Percentiles rank a stretch among this genome's conserved stretches.
Evolutionary conservation across 495 filamentous ascomycete genomes (phyloP).

Genomic region (Penicillium goetzii): DNA sequence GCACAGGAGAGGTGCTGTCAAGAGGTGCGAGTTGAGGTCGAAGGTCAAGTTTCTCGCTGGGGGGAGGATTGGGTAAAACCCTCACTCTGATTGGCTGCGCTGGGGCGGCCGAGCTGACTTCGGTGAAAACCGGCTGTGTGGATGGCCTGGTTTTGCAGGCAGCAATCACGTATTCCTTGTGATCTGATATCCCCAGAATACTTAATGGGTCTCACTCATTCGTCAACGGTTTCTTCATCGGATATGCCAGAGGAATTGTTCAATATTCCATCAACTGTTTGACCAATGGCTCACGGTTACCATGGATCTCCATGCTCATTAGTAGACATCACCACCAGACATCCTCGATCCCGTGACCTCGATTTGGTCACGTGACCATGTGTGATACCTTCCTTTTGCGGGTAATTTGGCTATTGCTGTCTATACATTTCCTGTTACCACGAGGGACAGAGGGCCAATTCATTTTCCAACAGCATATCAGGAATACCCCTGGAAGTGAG

Average conservation of each 20-base stretch:
- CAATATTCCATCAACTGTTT: too few relatives aligned
- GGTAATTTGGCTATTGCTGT: not conserved
- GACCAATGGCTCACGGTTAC: not conserved
- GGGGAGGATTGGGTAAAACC: conserved; percentile 47
- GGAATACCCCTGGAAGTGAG: too few relatives aligned
- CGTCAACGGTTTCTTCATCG: not conserved
- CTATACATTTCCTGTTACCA: not conserved
- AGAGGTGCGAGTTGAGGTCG: conserved; percentile 46
- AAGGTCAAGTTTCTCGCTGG: conserved; percentile 49
- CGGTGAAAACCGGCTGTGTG: conserved; percentile 48
- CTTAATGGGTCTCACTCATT: not conserved
- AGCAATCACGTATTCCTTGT: not conserved
- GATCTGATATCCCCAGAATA: not conserved
- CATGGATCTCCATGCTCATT: not conserved
- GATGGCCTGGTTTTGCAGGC: conserved; percentile 30
- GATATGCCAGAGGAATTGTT: too few relatives aligned
- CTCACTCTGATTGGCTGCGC: conserved; percentile 44
- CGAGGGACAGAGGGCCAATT: too few relatives aligned
- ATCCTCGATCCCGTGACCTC: not conserved
- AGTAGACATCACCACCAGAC: not conserved
- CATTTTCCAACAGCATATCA: too few relatives aligned
- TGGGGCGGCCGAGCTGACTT: conserved; percentile 31
- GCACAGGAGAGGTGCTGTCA: conserved; percentile 42
- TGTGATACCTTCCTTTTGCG: conserved; percentile 1
- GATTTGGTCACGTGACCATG: not conserved